phyloP scores from a whole-genome alignment of 208 protist genomes.

The Jaenimonas drosophilae region DNA sequence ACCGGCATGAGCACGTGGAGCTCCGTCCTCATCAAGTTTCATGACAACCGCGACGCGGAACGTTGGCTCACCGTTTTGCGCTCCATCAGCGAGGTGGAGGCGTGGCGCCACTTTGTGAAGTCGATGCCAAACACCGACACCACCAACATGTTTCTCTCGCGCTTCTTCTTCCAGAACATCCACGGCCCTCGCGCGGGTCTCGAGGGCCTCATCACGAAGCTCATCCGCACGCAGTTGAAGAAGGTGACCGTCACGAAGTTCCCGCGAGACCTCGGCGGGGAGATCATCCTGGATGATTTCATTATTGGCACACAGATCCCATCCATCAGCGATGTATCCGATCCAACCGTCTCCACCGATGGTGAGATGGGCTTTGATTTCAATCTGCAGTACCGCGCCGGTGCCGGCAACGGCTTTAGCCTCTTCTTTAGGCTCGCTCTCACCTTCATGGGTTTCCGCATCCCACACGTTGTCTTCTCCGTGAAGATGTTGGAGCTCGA shows the following conservation, averaged over 20 bases:
- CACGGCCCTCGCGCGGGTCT: slow-evolving; percentile 26
- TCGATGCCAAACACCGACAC: slow-evolving; percentile 50
- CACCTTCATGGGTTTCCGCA: slow-evolving; percentile 58
- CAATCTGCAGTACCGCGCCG: slow-evolving; percentile 70
- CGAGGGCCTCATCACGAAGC: slow-evolving; percentile 21
- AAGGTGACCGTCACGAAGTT: slow-evolving; percentile 59
- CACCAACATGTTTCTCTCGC: slow-evolving; percentile 58
- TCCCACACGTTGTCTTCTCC: slow-evolving; percentile 62
- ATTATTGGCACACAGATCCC: slow-evolving; percentile 58
- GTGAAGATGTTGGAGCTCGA: slow-evolving; percentile 53
- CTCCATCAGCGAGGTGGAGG: slow-evolving; percentile 30
- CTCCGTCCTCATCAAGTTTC: slow-evolving; percentile 47
- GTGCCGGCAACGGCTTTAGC: slow-evolving; percentile 38
- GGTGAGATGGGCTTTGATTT: slow-evolving; percentile 82
- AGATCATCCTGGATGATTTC: slow-evolving; percentile 72
- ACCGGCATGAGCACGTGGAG: too few species aligned
- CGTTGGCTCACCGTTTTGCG: slow-evolving; percentile 50
- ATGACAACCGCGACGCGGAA: slow-evolving; percentile 45
- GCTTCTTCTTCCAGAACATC: slow-evolving; percentile 78
- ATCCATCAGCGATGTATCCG: slow-evolving; percentile 57
- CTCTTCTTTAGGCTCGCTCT: slow-evolving; percentile 63
- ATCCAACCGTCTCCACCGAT: slow-evolving; percentile 36
- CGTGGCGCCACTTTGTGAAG: slow-evolving; percentile 52
- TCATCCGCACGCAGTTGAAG: slow-evolving; percentile 55
- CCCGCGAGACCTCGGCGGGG: slow-evolving; percentile 52